These are phyloP conservation scores for Apiotrichum siamense DNA, from an alignment of 1,284 basidiomycete species.

Conservation along the genomic window DNA sequence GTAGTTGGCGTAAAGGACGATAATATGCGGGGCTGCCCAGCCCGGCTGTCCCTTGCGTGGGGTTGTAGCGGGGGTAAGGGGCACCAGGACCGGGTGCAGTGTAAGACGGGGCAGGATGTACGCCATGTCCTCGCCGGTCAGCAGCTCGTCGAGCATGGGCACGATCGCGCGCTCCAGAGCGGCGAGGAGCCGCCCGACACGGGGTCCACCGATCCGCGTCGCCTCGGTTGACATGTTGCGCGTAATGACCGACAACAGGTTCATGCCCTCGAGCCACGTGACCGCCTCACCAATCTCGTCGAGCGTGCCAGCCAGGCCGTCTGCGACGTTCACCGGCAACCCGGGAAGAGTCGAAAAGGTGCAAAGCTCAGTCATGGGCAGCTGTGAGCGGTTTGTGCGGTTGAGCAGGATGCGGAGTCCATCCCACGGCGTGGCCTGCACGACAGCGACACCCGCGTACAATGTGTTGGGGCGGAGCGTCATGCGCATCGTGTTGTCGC, in stretches of 20 bases:
- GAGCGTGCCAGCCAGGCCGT: conserved; percentile 31
- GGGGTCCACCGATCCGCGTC: conserved; percentile 21
- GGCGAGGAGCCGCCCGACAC: conserved; percentile 27
- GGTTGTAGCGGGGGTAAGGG: conserved; percentile 30
- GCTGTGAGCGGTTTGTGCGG: conserved; percentile 41
- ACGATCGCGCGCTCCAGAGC: conserved; percentile 40
- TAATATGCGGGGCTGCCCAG: conserved; percentile 43
- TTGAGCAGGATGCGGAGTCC: conserved; percentile 47
- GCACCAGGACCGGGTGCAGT: conserved; percentile 40
- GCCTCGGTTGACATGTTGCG: conserved; percentile 30
- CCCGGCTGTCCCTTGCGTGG: conserved; percentile 13
- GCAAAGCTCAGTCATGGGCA: conserved; percentile 47
- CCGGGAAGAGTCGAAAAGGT: conserved; percentile 20
- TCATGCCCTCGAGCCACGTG: conserved; percentile 42
- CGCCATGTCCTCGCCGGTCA: conserved; percentile 39
- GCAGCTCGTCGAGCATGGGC: conserved; percentile 43
- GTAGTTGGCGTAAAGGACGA: conserved; percentile 49
- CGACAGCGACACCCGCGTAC: conserved; percentile 46
- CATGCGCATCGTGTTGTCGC: conserved; percentile 36
- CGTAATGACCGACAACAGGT: conserved; percentile 40
- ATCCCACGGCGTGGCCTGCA: conserved; percentile 49
- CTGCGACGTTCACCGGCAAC: conserved; percentile 8
- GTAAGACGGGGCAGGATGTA: conserved; percentile 41
- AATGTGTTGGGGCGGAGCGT: conserved; percentile 42
- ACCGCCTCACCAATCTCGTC: conserved; percentile 47